Evolutionary conservation across 371 early-diverging fungal genomes (phyloP).

Genomic region (Rhizopus delemar): DNA sequence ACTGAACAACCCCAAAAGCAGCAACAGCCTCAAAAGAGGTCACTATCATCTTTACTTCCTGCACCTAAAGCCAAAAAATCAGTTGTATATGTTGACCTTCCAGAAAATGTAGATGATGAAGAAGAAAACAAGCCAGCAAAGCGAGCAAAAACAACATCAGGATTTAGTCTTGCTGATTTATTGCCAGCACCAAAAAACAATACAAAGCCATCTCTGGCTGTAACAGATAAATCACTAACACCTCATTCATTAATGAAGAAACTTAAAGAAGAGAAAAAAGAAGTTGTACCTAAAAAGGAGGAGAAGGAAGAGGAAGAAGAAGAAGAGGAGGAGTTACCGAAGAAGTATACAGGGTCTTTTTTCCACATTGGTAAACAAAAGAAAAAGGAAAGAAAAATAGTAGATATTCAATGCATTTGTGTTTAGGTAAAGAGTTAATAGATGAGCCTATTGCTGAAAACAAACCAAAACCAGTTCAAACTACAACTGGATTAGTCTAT

Average conservation of each 20-base stretch:
- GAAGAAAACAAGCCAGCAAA: slow-evolving; percentile 20
- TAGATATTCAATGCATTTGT: background rate
- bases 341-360: slow-evolving; percentile 29
- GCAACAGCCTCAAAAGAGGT: slow-evolving; percentile 11
- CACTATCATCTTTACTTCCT: slow-evolving; percentile 13
- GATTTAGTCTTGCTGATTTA: slow-evolving; percentile 30
- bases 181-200: slow-evolving; percentile 39
- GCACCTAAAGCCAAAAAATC: slow-evolving; percentile 22
- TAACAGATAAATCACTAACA: slow-evolving; percentile 18
- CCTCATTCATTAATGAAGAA: slow-evolving; percentile 16
- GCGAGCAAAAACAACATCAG: slow-evolving; percentile 22
- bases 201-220: background rate
- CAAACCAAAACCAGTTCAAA: slow-evolving; percentile 12
- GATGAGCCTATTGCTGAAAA: slow-evolving; percentile 14
- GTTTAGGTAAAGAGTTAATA: slow-evolving; percentile 22
- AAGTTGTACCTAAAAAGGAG: slow-evolving; percentile 8
- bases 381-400: background rate
- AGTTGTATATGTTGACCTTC: slow-evolving; percentile 38
- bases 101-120: slow-evolving; percentile 26
- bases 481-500: slow-evolving; percentile 10
- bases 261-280: slow-evolving; percentile 14
- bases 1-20: slow-evolving; percentile 4
- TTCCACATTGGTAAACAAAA: slow-evolving; percentile 31
- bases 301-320: slow-evolving; percentile 22
- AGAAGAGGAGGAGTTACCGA: slow-evolving; percentile 20